A percentile compares a stretch with the other conserved stretches of the same genome.
Conservation (phyloP, 164 flowering plant species). For the Vitis rotundifolia region DNA sequence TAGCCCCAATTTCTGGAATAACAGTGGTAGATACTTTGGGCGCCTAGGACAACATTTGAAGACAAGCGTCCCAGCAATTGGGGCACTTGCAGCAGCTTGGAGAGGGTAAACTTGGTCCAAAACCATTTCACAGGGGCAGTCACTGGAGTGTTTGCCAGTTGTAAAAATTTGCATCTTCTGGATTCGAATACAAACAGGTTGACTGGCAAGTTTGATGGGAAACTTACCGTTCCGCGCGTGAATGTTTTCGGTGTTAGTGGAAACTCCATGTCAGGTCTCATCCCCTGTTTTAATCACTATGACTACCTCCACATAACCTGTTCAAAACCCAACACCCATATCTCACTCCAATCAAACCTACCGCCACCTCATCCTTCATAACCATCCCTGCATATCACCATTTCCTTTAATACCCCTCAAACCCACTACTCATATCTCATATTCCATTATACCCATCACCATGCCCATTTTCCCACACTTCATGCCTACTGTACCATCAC, state of each 20-base stretch:
- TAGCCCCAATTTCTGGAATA: no score
- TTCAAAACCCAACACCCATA: no score
- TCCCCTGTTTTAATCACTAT: constrained; percentile 17
- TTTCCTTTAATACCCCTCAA: no score
- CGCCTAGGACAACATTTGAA: constrained; percentile 50
- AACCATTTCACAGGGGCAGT: constrained; percentile 26
- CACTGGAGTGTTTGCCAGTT: constrained; percentile 10
- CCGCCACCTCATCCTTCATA: no score
- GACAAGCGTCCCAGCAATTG: constrained; percentile 53
- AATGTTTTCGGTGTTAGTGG: constrained; percentile 24
- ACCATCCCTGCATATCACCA: no score
- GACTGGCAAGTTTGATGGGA: constrained; percentile 29
- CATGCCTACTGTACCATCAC: no score
- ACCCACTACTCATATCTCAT: no score
- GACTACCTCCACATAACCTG: neutral
- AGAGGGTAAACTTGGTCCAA: constrained; percentile 33
- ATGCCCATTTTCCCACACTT: no score
- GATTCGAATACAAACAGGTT: constrained; percentile 31
- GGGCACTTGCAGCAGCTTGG: constrained; percentile 58
- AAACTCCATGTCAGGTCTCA: constrained; percentile 27
- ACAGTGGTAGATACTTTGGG: no score
- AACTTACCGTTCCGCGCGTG: constrained; percentile 39
- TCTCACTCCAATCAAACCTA: no score
- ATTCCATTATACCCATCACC: no score
- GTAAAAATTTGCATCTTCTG: constrained; percentile 28